phyloP scores from a whole-genome alignment of 139 green algal genomes.

The Tetratostichococcus sp. region DNA sequence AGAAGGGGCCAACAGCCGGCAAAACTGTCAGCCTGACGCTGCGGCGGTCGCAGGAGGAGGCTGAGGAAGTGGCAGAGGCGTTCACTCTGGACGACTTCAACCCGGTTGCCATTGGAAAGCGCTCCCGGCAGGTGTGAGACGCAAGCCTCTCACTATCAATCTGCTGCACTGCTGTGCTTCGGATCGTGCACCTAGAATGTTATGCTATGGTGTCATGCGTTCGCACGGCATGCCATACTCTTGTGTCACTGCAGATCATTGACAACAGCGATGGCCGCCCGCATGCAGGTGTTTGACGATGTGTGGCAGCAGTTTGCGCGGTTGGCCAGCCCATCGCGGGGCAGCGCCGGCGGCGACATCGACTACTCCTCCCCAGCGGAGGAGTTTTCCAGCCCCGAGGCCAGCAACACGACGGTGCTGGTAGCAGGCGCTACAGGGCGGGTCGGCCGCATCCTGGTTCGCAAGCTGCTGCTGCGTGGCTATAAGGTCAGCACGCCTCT shows the following conservation, averaged over 20 bases:
- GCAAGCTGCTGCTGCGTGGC: conserved; percentile 94
- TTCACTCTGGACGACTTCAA: conserved; percentile 60
- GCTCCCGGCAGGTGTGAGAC: conserved; percentile 37
- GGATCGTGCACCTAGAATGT: no score
- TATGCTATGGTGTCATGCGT: no score
- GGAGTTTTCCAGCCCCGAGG: conserved; percentile 67
- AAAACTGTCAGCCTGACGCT: background rate
- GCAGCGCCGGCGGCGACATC: conserved; percentile 24
- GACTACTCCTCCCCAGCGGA: background rate
- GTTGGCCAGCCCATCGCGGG: conserved; percentile 39
- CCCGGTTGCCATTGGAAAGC: conserved; percentile 67
- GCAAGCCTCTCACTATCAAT: background rate
- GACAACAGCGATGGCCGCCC: background rate
- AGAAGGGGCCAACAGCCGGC: background rate
- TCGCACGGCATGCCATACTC: no score
- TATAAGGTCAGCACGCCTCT: conserved; percentile 71
- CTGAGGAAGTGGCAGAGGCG: background rate
- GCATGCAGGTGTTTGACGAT: conserved; percentile 67
- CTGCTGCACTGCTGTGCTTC: no score
- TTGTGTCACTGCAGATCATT: no score
- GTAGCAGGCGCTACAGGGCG: conserved; percentile 87
- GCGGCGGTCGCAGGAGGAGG: background rate
- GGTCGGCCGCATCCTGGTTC: conserved; percentile 84
- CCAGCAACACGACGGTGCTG: conserved; percentile 85
- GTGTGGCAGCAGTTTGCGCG: conserved; percentile 71